Evolutionary conservation across 495 filamentous ascomycete species (phyloP), one percentile per base, ranked within the genome.

Genomic region (Aspergillus nidulans): DNA sequence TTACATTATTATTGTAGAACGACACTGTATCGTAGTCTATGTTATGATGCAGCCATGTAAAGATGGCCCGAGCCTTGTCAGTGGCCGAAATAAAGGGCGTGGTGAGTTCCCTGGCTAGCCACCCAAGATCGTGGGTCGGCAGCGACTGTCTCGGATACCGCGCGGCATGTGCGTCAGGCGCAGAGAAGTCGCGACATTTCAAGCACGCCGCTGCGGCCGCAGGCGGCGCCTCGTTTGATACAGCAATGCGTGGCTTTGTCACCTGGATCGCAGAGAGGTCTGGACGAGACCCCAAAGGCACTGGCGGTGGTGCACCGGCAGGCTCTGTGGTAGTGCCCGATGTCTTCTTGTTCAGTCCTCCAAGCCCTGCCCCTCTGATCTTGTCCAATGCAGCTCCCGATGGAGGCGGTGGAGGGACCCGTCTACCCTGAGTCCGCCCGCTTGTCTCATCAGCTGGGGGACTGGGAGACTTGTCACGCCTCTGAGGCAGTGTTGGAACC

Each of bases 11-110:
- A 53, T 78, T 81, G 66, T 92, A 91, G 75, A 96, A 94, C 39
- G 82, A 77, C 32, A 82, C 71, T 5, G 81, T 77, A 67, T 98
- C 88, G 70, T 98, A 98, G 42, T 75, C 74, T 55, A 98, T 83
- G 63, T 97, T 97, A 69, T 98, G 86, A 69, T 97, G 94, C 43
- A 90, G 79, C 94, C 92, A 98, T 7, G 90, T 89, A 68, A 98
- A 98, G 54, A 98, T 87, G 8, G 79, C 87, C 15, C 94, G 82
- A 10, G 94, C 92, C 70, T 95, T 96, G 67, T 97, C 94, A 2
- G 92, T 96, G 0, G 69, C 59, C 2, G 88, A 94, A 6, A 82
- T 69, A 66, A 97, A 97, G 1, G 90, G 90, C 7, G 77, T 68
- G 45, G 89, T 92, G 21, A 97, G 80, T 49, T 86, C 82, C 36